A percentile compares a stretch with the other conserved stretches of the same genome.
phyloP scores from a whole-genome alignment of 2,329 filamentous ascomycete species.

The Cytospora leucostoma region DNA sequence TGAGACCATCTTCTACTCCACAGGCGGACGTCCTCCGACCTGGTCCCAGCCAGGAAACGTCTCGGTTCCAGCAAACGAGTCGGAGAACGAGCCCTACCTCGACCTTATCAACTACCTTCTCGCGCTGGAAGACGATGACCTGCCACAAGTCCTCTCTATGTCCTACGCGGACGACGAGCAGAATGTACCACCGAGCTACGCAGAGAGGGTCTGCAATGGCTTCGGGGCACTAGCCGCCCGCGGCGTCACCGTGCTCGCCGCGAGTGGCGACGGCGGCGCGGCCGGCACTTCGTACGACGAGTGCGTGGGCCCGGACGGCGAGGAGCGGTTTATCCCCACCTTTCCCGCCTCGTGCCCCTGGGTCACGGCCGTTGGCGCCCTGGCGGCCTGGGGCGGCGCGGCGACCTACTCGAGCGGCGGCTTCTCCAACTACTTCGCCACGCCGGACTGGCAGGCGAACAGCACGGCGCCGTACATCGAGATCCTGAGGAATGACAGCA shows the following conservation, averaged over 20 bases:
- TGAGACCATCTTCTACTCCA: constrained; percentile 9
- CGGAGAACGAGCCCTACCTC: constrained; percentile 8
- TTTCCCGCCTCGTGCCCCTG: constrained; percentile 53
- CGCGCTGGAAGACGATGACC: constrained; percentile 47
- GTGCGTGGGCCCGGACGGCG: constrained; percentile 37
- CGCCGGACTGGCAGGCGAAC: constrained; percentile 48
- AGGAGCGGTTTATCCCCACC: constrained; percentile 45
- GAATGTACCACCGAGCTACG: constrained; percentile 59
- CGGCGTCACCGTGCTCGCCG: constrained; percentile 53
- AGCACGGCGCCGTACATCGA: constrained; percentile 44
- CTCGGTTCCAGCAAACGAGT: background rate
- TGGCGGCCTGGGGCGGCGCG: constrained; percentile 43
- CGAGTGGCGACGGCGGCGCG: constrained; percentile 51
- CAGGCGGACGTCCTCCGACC: constrained; percentile 40
- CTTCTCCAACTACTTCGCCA: constrained; percentile 51
- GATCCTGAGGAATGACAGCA: constrained; percentile 41
- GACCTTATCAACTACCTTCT: constrained; percentile 13
- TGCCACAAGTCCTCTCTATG: constrained; percentile 66
- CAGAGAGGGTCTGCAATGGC: constrained; percentile 52
- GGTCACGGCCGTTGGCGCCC: constrained; percentile 54
- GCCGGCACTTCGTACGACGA: constrained; percentile 38
- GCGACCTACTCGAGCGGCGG: constrained; percentile 51
- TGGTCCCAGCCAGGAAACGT: constrained; percentile 1
- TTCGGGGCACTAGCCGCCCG: constrained; percentile 65
- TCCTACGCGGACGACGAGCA: constrained; percentile 72